phyloP scores from a whole-genome alignment of 768 basidiomycete species.

The Epithele typhae region DNA sequence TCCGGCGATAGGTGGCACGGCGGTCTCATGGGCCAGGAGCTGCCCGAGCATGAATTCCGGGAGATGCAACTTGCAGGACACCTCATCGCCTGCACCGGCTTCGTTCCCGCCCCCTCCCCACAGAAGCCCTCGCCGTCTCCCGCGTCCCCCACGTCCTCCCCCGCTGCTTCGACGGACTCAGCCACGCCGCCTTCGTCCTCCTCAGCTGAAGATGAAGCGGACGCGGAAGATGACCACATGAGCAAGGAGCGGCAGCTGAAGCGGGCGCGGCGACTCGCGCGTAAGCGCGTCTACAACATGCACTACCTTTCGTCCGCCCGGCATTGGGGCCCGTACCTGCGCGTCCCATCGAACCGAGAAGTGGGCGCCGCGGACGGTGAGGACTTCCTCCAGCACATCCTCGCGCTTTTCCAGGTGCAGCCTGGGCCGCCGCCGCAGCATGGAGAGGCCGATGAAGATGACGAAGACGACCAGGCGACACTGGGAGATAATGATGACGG shows the following conservation, averaged over 20 bases:
- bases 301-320: constrained; percentile 19
- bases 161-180: too few species aligned
- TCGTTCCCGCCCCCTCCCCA: constrained; percentile 22
- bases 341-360: too few species aligned
- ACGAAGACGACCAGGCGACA: constrained; percentile 15
- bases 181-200: too few species aligned
- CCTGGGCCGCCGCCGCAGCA: not conserved
- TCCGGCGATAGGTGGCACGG: constrained; percentile 16
- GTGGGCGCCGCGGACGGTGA: constrained; percentile 1
- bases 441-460: constrained; percentile 16
- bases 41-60: constrained; percentile 24
- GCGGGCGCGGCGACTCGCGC: constrained; percentile 21
- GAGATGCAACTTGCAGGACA: constrained; percentile 36
- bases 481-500: constrained; percentile 17
- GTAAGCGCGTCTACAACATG: constrained; percentile 24
- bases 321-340: constrained; percentile 24
- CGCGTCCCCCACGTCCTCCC: not conserved
- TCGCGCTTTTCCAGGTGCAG: constrained; percentile 8
- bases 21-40: constrained; percentile 10
- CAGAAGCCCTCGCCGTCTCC: not conserved
- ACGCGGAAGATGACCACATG: constrained; percentile 1
- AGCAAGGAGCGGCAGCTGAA: constrained; percentile 10
- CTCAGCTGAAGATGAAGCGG: not conserved
- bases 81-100: constrained; percentile 42
- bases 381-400: constrained; percentile 14